Evolutionary conservation across 495 filamentous ascomycete species (phyloP).

Genomic region (Margaritispora aquatica): DNA sequence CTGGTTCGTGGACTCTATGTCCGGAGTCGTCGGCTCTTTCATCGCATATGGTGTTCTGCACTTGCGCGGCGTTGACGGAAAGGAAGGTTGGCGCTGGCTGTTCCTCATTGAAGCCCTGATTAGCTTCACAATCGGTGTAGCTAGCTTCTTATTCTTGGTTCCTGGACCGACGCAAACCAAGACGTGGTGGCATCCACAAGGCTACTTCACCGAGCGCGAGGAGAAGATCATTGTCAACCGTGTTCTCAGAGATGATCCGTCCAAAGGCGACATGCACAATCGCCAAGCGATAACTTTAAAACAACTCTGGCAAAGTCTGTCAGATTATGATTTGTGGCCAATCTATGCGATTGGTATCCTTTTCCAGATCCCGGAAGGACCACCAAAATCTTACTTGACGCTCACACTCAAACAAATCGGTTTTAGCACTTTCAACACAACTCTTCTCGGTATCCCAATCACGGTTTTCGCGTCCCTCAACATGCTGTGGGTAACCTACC

Average conservation of each 20-base stretch:
- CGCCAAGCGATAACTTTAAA: slow-evolving; percentile 53
- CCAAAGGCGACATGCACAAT: slow-evolving; percentile 52
- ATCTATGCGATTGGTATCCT: slow-evolving; percentile 52
- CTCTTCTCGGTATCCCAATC: slow-evolving; percentile 62
- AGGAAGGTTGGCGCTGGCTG: slow-evolving; percentile 65
- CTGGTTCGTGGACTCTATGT: slow-evolving; percentile 61
- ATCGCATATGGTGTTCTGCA: slow-evolving; percentile 68
- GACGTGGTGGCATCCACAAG: slow-evolving; percentile 34
- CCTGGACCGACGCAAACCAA: slow-evolving; percentile 61
- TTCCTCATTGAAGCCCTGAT: slow-evolving; percentile 44
- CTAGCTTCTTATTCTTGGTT: slow-evolving; percentile 55
- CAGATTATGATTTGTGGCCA: slow-evolving; percentile 67
- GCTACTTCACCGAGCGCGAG: slow-evolving; percentile 64
- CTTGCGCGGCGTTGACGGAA: slow-evolving; percentile 51
- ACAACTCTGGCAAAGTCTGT: slow-evolving; percentile 49
- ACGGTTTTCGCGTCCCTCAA: slow-evolving; percentile 41
- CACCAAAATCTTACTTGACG: slow-evolving; percentile 54
- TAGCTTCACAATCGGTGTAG: slow-evolving; percentile 44
- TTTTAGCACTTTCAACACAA: slow-evolving; percentile 62
- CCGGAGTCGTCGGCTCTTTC: slow-evolving; percentile 61
- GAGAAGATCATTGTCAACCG: slow-evolving; percentile 70
- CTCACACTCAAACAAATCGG: slow-evolving; percentile 52
- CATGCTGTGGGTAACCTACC: slow-evolving; percentile 45
- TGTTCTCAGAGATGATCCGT: slow-evolving; percentile 64
- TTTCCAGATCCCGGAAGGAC: slow-evolving; percentile 20